Base-by-base conservation (phyloP, 1,284 basidiomycete species). In the Apiotrichum gamsii region DNA sequence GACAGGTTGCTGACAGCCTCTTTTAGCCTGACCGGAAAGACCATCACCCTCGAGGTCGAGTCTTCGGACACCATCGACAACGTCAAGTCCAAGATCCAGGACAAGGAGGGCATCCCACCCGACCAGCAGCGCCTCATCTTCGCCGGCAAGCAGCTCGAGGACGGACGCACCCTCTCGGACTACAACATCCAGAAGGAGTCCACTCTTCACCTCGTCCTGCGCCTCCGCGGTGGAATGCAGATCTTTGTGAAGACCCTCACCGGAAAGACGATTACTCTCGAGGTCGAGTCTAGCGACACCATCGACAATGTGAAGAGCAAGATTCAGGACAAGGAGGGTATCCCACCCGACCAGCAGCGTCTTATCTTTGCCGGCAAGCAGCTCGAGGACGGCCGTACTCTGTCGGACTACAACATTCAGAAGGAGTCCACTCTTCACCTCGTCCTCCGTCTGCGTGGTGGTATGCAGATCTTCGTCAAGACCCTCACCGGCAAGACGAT, bases 341-440 rank as follows among this genome's bases (percentile, higher is more conserved):
- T 69, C 49, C 81, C 70, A 2, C 49, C 57, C 61, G 91, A 96
- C 78, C 90, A 96, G 76, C 93, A 96, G 74, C 90, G 93, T 61
- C 76, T 97, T 72, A 96, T 96, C 79, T 97, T 96, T 68, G 93
- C 93, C 43, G 93, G 93, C 64, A 96, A 96, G 80, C 93, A 97
- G 77, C 85, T 97, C 57, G 90, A 93, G 77, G 89, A 93, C 74
- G 89, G 87, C 52, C 84, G 87, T 68, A 89, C 87, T 49, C 82
- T 91, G 51, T 85, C 76, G 61, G 88, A 93, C 76, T 93, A 94
- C 78, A 47, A 88, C 80, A 96, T 96, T 65, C 94, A 90, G 77
- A 90, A 90, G 78, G 88, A 90, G 77, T 87, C 84, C 20, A 98
- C 94, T 45, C 85, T 98, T 52, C 93, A 98, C 76, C 76, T 97